Base-by-base conservation (phyloP, 2,329 filamentous ascomycete species). In the Penicillium brevicompactum region DNA sequence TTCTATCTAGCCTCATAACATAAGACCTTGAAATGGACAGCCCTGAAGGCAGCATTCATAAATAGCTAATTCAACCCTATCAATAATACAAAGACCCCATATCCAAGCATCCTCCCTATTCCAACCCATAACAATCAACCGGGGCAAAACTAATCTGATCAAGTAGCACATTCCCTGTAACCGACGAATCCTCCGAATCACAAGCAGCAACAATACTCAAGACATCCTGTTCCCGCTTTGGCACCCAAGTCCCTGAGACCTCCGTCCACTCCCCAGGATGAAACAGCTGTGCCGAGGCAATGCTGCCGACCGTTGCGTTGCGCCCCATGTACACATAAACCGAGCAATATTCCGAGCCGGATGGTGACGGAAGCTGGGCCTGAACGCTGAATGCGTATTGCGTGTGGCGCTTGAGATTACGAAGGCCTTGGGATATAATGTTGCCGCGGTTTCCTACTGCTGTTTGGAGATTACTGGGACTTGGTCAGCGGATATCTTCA, bases 381-480 rank as follows among this genome's bases (percentile, higher is more conserved):
- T 60, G 41, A 0, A 57, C 51, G 46, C 46, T 58, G 40, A 67
- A 64, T 13, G 57, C 51, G 45, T 67, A 67, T 22, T 58, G 56
- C 1, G 32, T 34, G 27, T 41, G 44, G 1, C 52, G 59, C 24
- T 51, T 52, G 13, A 67, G 62, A 34, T 52, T 14, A 0, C 46
- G 49, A 2, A 66, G n/a, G 18, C 21, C 27, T 24, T 67, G 64
- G 5, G 63, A 64, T 38, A 67, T 56, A 13, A 57, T 50, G 49
- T 63, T 64, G 37, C 52, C 57, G 5, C 58, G 48, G 43, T 64
- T 66, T 31, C 61, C 60, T 16, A 60, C 49, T 42, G 60, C 61
- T 3, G 64, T 67, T 54, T 62, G 50, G 3, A 67, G 48, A 18
- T 59, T 50, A 0, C 64, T 66, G 32, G 9, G 2, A 16, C 22